Conservation (phyloP, 1,284 basidiomycete genomes). For the Fomes fomentarius region DNA sequence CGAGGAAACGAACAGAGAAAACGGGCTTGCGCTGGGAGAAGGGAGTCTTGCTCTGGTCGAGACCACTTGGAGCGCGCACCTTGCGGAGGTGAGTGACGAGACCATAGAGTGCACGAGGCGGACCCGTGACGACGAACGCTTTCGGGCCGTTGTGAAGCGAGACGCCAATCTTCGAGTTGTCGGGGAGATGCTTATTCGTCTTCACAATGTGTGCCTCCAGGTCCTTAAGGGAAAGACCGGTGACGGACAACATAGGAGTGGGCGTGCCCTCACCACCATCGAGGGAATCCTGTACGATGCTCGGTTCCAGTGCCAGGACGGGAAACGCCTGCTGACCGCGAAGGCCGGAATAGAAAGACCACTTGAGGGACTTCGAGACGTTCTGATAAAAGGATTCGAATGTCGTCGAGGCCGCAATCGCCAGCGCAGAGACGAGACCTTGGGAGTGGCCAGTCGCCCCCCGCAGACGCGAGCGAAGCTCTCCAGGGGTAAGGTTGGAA, state of each 20-base stretch:
- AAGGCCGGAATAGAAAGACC: slow-evolving; percentile 93
- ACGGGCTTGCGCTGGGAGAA: slow-evolving; percentile 95
- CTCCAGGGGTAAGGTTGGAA: slow-evolving; percentile 75
- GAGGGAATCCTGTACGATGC: slow-evolving; percentile 84
- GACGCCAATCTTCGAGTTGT: slow-evolving; percentile 80
- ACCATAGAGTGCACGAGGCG: slow-evolving; percentile 90
- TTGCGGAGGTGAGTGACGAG: slow-evolving; percentile 91
- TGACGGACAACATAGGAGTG: slow-evolving; percentile 91
- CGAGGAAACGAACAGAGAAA: slow-evolving; percentile 92
- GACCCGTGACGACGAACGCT: slow-evolving; percentile 93
- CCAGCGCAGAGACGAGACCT: slow-evolving; percentile 92
- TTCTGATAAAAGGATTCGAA: slow-evolving; percentile 79
- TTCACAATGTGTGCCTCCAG: slow-evolving; percentile 84
- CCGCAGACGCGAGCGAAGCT: slow-evolving; percentile 76
- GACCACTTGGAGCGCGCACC: slow-evolving; percentile 83
- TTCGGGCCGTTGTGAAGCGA: slow-evolving; percentile 93
- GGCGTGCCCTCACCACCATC: slow-evolving; percentile 94
- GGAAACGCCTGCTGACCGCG: slow-evolving; percentile 96
- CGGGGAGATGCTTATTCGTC: slow-evolving; percentile 87
- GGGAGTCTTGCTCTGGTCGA: slow-evolving; percentile 93
- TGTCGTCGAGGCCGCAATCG: slow-evolving; percentile 80
- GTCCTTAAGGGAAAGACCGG: slow-evolving; percentile 79
- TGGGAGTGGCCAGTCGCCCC: slow-evolving; percentile 98
- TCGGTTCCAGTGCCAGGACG: slow-evolving; percentile 88
- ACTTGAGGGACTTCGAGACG: slow-evolving; percentile 82